Evolutionary conservation across 345 rosid species (phyloP).

Genomic region (Acer saccharum): DNA sequence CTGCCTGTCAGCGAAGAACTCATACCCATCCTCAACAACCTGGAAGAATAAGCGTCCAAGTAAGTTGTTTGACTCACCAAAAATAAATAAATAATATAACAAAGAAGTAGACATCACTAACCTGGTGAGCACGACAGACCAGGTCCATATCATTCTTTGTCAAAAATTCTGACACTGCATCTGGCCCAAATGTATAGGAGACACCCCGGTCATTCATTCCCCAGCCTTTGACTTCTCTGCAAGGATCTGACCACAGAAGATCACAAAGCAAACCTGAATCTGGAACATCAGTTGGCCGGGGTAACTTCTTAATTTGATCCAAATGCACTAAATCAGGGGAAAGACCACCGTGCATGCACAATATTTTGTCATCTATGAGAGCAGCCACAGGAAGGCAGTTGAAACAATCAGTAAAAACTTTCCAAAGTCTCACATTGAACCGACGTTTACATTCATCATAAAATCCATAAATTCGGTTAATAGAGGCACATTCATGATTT

Average conservation of each 20-base stretch:
- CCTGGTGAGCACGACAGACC: slow-evolving; percentile 96
- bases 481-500: slow-evolving; percentile 88
- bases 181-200: slow-evolving; percentile 87
- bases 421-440: slow-evolving; percentile 84
- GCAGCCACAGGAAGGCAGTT: slow-evolving; percentile 95
- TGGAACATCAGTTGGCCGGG: slow-evolving; percentile 88
- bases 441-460: slow-evolving; percentile 94
- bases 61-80: slow-evolving; percentile 14
- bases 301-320: slow-evolving; percentile 71
- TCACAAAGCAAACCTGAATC: slow-evolving; percentile 92
- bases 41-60: slow-evolving; percentile 19
- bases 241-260: slow-evolving; percentile 93
- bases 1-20: slow-evolving; percentile 85
- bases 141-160: slow-evolving; percentile 84
- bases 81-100: slow-evolving; percentile 3
- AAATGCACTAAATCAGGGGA: slow-evolving; percentile 76
- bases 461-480: slow-evolving; percentile 88
- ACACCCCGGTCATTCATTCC: slow-evolving; percentile 94
- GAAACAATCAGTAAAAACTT: slow-evolving; percentile 78
- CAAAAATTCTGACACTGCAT: slow-evolving; percentile 70
- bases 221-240: slow-evolving; percentile 81
- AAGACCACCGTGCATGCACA: slow-evolving; percentile 97
- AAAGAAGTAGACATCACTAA: slow-evolving; percentile 22
- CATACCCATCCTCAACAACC: slow-evolving; percentile 97
- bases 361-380: slow-evolving; percentile 80